Evolutionary conservation across 192 early-diverging fungal species (phyloP).

Genomic region (Entomortierella parvispora): DNA sequence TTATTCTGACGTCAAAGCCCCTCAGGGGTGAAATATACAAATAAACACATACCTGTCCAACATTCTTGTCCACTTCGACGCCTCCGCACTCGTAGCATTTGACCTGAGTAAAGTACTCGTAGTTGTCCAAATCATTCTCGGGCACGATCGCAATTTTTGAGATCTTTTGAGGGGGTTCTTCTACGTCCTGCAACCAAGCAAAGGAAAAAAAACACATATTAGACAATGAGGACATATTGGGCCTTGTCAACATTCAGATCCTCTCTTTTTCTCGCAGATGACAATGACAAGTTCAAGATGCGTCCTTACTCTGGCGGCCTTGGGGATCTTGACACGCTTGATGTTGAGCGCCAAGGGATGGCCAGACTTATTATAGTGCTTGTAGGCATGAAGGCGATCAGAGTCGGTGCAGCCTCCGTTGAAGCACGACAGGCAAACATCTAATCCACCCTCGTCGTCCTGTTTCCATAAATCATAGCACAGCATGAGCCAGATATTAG

Average conservation of each 20-base stretch:
- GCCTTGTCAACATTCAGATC: not conserved
- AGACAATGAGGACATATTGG: not conserved
- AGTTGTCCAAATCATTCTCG: constrained; percentile 76
- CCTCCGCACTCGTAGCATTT: constrained; percentile 85
- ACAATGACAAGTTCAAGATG: not conserved
- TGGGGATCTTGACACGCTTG: constrained; percentile 66
- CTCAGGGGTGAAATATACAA: not conserved
- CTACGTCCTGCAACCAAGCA: constrained; percentile 53
- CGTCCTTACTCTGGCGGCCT: constrained; percentile 55
- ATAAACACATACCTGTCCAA: constrained; percentile 54
- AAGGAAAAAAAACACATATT: not conserved
- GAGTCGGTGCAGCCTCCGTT: constrained; percentile 84
- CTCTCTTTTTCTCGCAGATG: not conserved
- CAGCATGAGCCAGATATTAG: not conserved
- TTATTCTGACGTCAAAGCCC: not conserved
- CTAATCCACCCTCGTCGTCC: constrained; percentile 82
- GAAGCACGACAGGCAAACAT: constrained; percentile 96
- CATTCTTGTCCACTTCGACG: constrained; percentile 66
- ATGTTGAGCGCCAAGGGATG: constrained; percentile 92
- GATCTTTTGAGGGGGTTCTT: constrained; percentile 86
- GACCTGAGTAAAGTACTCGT: constrained; percentile 78
- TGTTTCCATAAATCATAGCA: constrained; percentile 22
- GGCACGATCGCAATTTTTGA: constrained; percentile 90
- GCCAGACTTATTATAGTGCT: constrained; percentile 76
- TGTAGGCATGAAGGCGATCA: constrained; percentile 75